phyloP scores from a whole-genome alignment of 371 early-diverging fungal genomes.

The Mortierella sp. region DNA sequence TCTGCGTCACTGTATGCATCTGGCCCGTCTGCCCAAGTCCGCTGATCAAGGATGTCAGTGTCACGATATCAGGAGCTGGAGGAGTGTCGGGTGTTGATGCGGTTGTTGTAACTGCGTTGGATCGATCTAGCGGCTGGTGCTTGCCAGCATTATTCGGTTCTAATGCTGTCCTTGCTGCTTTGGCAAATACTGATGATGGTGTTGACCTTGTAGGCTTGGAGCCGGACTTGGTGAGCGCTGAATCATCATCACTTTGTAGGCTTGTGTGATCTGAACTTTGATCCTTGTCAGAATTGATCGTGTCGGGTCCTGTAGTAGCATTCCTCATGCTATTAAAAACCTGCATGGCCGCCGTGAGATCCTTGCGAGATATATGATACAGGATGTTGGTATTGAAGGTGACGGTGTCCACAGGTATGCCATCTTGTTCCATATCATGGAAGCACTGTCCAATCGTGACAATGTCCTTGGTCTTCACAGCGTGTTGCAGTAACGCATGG shows the following conservation, averaged over 20 bases:
- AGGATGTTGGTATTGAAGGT: slow-evolving; percentile 52
- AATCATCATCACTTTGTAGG: slow-evolving; percentile 8
- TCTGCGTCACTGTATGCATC: slow-evolving; percentile 21
- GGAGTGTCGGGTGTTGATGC: neutral
- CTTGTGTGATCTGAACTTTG: slow-evolving; percentile 7
- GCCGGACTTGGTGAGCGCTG: neutral
- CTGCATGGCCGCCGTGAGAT: slow-evolving; percentile 35
- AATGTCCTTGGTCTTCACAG: slow-evolving; percentile 43
- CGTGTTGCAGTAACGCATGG: slow-evolving; percentile 45
- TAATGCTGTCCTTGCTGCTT: neutral
- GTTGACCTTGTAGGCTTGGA: slow-evolving; percentile 15
- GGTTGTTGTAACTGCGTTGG: neutral
- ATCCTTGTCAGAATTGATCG: too few species aligned
- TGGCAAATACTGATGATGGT: neutral
- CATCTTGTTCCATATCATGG: slow-evolving; percentile 52
- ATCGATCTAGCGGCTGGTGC: neutral
- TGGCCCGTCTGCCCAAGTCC: slow-evolving; percentile 31
- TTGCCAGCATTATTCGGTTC: neutral
- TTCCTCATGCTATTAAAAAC: slow-evolving; percentile 40
- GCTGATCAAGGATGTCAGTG: slow-evolving; percentile 40
- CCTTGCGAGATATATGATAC: slow-evolving; percentile 43
- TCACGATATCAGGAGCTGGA: slow-evolving; percentile 35
- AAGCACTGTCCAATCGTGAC: slow-evolving; percentile 49
- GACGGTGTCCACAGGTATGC: slow-evolving; percentile 41
- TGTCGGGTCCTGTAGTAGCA: neutral